A percentile compares a stretch with the other conserved stretches of the same genome.
Conservation (phyloP, 306 rosid genomes). For the Trifolium fragiferum region DNA sequence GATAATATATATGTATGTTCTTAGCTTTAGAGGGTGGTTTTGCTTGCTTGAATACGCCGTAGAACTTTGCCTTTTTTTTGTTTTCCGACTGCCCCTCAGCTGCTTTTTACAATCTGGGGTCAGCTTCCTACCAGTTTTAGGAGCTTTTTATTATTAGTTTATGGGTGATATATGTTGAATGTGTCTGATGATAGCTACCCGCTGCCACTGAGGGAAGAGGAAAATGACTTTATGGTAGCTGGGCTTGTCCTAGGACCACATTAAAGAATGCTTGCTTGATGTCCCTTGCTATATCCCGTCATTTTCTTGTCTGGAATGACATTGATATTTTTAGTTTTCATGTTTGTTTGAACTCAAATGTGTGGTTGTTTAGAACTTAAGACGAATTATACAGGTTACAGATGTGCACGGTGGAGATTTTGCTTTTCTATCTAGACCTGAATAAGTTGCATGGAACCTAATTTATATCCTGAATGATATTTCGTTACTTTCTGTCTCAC, state of each 20-base stretch:
- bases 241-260: constrained; percentile 30
- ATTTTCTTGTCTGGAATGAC: constrained; percentile 23
- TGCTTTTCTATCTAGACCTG: constrained; percentile 4
- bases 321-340: constrained; percentile 30
- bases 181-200: constrained; percentile 39
- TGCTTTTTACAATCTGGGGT: constrained; percentile 65
- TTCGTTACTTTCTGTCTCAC: not conserved
- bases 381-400: constrained; percentile 21
- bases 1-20: constrained; percentile 34
- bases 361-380: not conserved
- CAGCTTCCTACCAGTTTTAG: constrained; percentile 42
- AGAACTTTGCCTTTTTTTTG: constrained; percentile 50
- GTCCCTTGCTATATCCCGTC: constrained; percentile 9
- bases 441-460: constrained; percentile 33
- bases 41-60: constrained; percentile 40
- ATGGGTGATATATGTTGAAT: constrained; percentile 43
- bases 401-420: constrained; percentile 19
- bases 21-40: constrained; percentile 45
- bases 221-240: constrained; percentile 35
- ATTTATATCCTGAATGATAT: not conserved
- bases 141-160: constrained; percentile 29
- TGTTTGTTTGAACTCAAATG: constrained; percentile 27
- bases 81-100: constrained; percentile 60
- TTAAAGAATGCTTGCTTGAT: constrained; percentile 27
- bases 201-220: constrained; percentile 29